Evolutionary conservation across 2,329 filamentous ascomycete species (phyloP).

Genomic region (Neofusicoccum sp.): DNA sequence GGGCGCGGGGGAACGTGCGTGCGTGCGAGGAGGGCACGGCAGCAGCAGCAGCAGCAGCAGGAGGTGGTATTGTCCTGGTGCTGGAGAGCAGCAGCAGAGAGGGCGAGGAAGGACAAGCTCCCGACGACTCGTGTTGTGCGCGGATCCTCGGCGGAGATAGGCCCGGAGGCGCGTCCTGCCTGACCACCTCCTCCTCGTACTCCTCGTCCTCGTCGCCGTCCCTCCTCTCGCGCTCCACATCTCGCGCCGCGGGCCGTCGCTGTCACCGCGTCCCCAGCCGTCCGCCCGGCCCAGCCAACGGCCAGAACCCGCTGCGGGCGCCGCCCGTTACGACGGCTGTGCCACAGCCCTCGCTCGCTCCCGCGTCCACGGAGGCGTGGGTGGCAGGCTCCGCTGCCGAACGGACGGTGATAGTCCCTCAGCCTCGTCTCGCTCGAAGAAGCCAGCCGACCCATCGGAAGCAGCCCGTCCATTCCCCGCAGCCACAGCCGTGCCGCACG

Average conservation of each 20-base stretch:
- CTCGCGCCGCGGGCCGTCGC: neutral
- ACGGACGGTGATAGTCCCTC: neutral
- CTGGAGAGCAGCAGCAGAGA: neutral
- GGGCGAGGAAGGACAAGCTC: neutral
- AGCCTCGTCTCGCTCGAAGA: neutral
- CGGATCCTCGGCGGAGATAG: constrained; percentile 11
- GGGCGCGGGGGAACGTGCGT: too few species aligned
- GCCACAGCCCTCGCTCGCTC: neutral
- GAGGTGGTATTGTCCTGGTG: neutral
- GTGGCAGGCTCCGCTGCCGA: neutral
- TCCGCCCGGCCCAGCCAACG: neutral
- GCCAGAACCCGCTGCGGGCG: neutral
- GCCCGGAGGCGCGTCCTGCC: neutral
- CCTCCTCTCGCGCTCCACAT: too few species aligned
- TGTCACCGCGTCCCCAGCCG: neutral
- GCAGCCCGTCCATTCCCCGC: neutral
- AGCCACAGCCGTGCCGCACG: too few species aligned
- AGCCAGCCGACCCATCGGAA: neutral
- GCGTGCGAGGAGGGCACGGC: neutral
- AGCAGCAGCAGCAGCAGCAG: neutral
- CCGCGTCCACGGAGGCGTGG: neutral
- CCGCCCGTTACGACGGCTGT: neutral
- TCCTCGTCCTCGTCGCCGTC: too few species aligned
- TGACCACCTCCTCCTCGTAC: neutral
- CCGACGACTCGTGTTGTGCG: constrained; percentile 7